phyloP scores from a whole-genome alignment of 2,329 filamentous ascomycete genomes.

The Ophiostoma tasmaniense region DNA sequence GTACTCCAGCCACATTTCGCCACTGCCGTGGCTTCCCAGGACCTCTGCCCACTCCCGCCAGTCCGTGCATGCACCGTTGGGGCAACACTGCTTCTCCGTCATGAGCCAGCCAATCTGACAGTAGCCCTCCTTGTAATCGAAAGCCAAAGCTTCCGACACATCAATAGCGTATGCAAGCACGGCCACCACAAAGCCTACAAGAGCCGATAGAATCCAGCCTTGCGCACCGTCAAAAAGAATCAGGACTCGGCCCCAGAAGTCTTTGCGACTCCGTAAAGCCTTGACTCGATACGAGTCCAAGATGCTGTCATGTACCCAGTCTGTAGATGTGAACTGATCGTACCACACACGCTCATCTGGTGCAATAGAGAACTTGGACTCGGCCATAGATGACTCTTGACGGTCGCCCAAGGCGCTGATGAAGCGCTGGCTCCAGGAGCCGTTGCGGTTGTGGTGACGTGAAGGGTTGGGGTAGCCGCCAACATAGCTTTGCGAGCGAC shows the following conservation, averaged over 20 bases:
- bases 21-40: conserved; percentile 37
- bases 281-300: conserved; percentile 87
- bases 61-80: conserved; percentile 44
- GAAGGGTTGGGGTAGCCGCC: conserved; percentile 21
- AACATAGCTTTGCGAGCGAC: conserved; percentile 26
- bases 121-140: conserved; percentile 87
- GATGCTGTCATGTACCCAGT: conserved; percentile 98
- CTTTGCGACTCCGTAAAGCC: conserved; percentile 69
- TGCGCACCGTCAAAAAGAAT: conserved; percentile 79
- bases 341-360: conserved; percentile 92
- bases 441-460: conserved; percentile 48
- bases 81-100: conserved; percentile 59
- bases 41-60: conserved; percentile 50
- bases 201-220: conserved; percentile 86
- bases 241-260: conserved; percentile 69
- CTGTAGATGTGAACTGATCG: conserved; percentile 93
- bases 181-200: conserved; percentile 82
- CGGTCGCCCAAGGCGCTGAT: conserved; percentile 52
- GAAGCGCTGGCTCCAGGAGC: conserved; percentile 53
- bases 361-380: conserved; percentile 55
- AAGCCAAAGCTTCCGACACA: conserved; percentile 74
- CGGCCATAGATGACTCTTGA: conserved; percentile 49
- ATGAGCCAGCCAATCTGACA: conserved; percentile 64
- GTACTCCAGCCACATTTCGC: conserved; percentile 62
- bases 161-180: conserved; percentile 82